Conservation (phyloP, 768 basidiomycete species). For the Boletus subcaerulescens region DNA sequence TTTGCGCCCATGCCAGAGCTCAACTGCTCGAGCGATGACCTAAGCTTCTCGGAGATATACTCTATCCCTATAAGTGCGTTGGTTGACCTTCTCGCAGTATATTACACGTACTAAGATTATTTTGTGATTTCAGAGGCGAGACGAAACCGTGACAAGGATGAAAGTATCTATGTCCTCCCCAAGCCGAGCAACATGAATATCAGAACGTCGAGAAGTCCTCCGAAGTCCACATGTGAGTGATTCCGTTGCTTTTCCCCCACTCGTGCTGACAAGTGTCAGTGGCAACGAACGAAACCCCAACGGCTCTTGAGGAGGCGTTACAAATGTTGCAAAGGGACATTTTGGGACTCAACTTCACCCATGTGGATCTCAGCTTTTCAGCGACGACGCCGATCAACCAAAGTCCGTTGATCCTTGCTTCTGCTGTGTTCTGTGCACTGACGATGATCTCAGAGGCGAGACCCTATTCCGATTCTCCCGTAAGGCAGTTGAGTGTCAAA, state of each 20-base stretch:
- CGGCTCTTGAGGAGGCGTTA: conserved; percentile 1
- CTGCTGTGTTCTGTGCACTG: not conserved
- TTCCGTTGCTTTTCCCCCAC: no score
- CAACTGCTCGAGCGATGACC: not conserved
- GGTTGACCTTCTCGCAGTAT: not conserved
- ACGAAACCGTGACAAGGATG: not conserved
- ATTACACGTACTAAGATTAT: not conserved
- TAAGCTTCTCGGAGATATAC: conserved; percentile 2
- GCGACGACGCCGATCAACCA: not conserved
- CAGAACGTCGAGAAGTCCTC: not conserved
- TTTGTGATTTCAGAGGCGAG: not conserved
- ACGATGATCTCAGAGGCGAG: conserved; percentile 5
- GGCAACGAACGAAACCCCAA: not conserved
- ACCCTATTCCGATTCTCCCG: not conserved
- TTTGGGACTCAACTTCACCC: no score
- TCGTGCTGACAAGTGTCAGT: conserved; percentile 3
- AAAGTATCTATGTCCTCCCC: not conserved
- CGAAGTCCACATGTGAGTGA: conserved; percentile 11
- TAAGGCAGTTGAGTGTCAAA: not conserved
- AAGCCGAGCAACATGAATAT: not conserved
- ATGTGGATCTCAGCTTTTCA: not conserved
- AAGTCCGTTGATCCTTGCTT: conserved; percentile 2
- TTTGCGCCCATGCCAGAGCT: not conserved
- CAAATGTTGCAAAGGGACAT: not conserved
- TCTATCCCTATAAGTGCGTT: not conserved